A percentile compares a stretch with the other conserved stretches of the same genome.
These are phyloP conservation scores for Lodderomyces oxycetoniae DNA, from an alignment of 1,139 yeast species.

Conservation along the genomic window DNA sequence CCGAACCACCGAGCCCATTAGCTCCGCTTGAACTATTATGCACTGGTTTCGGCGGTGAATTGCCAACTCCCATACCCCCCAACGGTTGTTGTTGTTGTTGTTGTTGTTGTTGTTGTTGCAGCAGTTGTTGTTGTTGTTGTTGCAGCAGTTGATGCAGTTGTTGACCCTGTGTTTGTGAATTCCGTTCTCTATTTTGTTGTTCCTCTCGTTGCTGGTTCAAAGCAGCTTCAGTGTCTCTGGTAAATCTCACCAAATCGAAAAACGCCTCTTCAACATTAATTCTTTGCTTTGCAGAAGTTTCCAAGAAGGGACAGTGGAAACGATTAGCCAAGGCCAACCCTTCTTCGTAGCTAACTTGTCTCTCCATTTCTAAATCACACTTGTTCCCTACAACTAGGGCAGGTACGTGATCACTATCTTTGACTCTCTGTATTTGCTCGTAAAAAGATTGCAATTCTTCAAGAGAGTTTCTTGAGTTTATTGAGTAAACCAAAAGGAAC, in stretches of 20 bases:
- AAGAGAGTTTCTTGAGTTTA: conserved; percentile 72
- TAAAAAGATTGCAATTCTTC: conserved; percentile 75
- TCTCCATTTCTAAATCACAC: conserved; percentile 55
- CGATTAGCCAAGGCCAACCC: conserved; percentile 74
- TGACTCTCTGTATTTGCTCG: conserved; percentile 82
- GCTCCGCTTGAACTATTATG: neutral
- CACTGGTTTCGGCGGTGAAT: too few relatives aligned
- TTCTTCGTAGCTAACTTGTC: conserved; percentile 78
- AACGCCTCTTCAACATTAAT: conserved; percentile 94
- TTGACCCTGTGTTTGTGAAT: conserved; percentile 7
- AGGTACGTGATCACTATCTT: conserved; percentile 72
- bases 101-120: conserved; percentile 8
- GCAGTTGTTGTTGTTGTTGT: conserved; percentile 6
- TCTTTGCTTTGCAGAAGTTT: conserved; percentile 90
- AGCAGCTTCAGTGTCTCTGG: conserved; percentile 24
- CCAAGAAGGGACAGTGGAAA: conserved; percentile 77
- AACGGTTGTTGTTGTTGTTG: too few relatives aligned
- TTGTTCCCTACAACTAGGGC: conserved; percentile 74
- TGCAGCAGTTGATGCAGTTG: conserved; percentile 4
- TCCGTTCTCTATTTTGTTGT: conserved; percentile 5
- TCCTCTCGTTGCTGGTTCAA: conserved; percentile 5
- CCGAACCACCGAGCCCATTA: conserved; percentile 1
- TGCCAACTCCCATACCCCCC: too few relatives aligned
- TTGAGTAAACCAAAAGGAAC: conserved; percentile 76
- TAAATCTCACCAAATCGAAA: conserved; percentile 64